Evolutionary conservation across 768 basidiomycete species (phyloP), one percentile per base, ranked within the genome.

Genomic region (Trametes sanguinea): DNA sequence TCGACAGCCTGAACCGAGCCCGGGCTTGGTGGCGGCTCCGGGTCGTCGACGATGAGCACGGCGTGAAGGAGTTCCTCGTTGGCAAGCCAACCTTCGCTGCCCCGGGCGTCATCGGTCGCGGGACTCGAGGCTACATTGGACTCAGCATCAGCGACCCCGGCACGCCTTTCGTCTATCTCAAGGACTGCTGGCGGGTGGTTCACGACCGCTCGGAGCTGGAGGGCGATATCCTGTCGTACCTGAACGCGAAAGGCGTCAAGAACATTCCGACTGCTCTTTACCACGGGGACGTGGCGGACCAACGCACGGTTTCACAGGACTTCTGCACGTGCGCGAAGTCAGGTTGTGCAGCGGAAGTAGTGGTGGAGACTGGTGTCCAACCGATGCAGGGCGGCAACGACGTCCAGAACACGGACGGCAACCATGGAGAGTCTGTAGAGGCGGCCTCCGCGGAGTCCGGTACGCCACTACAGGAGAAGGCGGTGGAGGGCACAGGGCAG

Each of bases 101-200:
- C 2, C 11, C 39, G 0, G 40, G 39, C n/a, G 29, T 58, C 9
- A 7, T 35, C 11, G 57, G 57, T 2, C 57, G 57, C 27, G 42
- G 30, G 8, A 52, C 50, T 22, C 57, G 57, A 0, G 32, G 30
- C 6, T 59, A 59, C 16, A 32, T 65, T n/a, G 64, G 60, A 1
- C 40, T 53, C 60, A 60, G 58, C 30, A 14, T 11, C 1, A 7
- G 10, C 7, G 44, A 55, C 10, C 43, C 48, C 1, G 6, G 32
- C 5, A 29, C 29, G 5, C 48, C 48, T 0, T 48, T 64, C 27
- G 66, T 64, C 0, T 67, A 58, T 16, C 37, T 67, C n/a, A 67
- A 64, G 57, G 66, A 67, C 45, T 39, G 47, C 4, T 67, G 66
- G 66, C 60, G 62, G 0, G 42, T 55, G 14, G 46, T 22, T 11